Base-by-base conservation (phyloP, 805 yeast species). In the Suhomyces sp. region DNA sequence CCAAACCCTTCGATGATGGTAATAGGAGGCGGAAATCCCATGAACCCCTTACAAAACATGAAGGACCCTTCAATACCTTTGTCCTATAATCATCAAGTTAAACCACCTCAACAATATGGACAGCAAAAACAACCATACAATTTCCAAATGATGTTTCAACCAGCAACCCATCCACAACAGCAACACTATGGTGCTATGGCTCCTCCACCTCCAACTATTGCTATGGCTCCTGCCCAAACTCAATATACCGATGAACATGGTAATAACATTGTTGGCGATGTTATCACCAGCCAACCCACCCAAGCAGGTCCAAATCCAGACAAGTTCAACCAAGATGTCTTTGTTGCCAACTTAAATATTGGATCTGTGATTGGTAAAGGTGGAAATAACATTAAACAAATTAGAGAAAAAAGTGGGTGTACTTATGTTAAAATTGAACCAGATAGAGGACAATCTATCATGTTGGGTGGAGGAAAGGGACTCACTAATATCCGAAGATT, bases 291-390 rank as follows among this genome's bases (percentile, higher is more conserved):
- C 25, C 62, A 63, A 25, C 70, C 71, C 9, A 61, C 59, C 15
- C 68, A 53, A 35, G 49, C 54, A 5, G 51, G 50, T n/a, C 43
- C 53, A 12, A 51, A 36, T 23, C 64, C 74, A 26, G 84, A 74
- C 48, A 74, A 75, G 48, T 69, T 74, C 35, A 73, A 78, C 36
- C 86, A 84, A 57, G 90, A 83, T 40, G 69, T 87, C 3, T 81
- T 65, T 46, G 87, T 88, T 28, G 88, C 95, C 16, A 81, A 81
- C 52, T 76, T 77, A 23, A 82, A 74, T 57, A 88, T 88, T 25
- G 96, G 96, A 1, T 76, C 85, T 25, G 81, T 88, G 18, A 88
- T 88, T 40, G 96, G 96, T 1, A 85, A 80, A 58, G 87, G 88
- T 20, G 96, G 96, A 13, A 78, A 83, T 50, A 83, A 81, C 47